Conservation (phyloP, 2,329 filamentous ascomycete species). For the Exophiala xenobiotica region DNA sequence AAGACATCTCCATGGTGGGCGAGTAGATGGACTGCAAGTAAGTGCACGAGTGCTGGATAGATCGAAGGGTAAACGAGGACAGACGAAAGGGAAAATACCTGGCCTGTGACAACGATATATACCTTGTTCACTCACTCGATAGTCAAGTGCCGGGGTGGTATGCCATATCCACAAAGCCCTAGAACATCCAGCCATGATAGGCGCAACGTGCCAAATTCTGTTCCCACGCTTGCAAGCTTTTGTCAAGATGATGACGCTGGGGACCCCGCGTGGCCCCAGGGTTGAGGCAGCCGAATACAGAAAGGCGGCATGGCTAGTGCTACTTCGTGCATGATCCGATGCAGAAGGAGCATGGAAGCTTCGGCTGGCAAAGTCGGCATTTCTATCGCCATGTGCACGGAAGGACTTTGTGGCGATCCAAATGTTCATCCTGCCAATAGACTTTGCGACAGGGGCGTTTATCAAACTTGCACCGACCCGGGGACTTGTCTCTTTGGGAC, state of each 20-base stretch:
- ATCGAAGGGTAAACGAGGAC: neutral
- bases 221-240: neutral
- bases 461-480: too few relatives aligned
- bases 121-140: neutral
- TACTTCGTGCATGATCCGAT: constrained; percentile 4
- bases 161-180: neutral
- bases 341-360: neutral
- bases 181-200: neutral
- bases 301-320: neutral
- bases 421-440: too few relatives aligned
- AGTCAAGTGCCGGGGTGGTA: neutral
- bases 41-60: neutral
- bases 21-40: constrained; percentile 3
- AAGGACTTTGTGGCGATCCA: neutral
- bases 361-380: constrained; percentile 1
- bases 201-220: neutral
- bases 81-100: neutral
- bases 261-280: constrained; percentile 1
- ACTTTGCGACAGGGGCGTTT: too few relatives aligned
- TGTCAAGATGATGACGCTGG: constrained; percentile 1
- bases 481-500: too few relatives aligned
- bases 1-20: constrained; percentile 49
- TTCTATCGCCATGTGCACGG: neutral
- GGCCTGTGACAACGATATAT: neutral
- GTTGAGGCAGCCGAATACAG: neutral